Evolutionary conservation across 2,329 filamentous ascomycete genomes (phyloP).

Genomic region (Penicillium paneum): DNA sequence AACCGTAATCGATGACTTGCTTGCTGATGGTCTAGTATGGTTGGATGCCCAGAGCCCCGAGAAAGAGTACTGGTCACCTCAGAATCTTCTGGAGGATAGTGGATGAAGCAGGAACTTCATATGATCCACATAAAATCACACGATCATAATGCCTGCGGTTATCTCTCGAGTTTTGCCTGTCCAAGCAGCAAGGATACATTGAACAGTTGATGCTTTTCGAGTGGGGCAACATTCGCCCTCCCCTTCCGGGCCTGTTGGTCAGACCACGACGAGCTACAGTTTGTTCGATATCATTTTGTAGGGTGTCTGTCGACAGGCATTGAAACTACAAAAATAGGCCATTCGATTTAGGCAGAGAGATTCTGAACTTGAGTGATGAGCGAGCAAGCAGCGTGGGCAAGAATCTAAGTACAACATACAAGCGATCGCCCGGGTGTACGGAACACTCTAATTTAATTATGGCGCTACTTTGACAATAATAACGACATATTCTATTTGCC

Average conservation of each 20-base stretch:
- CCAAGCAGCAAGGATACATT: not conserved
- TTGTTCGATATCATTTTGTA: not conserved
- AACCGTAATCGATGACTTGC: slow-evolving; percentile 85
- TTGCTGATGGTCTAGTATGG: slow-evolving; percentile 89
- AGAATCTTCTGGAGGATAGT: slow-evolving; percentile 44
- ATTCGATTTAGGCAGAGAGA: not conserved
- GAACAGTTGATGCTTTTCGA: not conserved
- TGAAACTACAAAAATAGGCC: not conserved
- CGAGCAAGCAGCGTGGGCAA: not conserved
- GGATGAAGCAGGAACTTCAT: slow-evolving; percentile 25
- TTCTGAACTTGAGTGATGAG: not conserved
- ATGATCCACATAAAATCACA: not conserved
- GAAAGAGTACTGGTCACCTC: slow-evolving; percentile 80
- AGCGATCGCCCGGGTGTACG: too few species aligned
- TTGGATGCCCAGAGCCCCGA: slow-evolving; percentile 81
- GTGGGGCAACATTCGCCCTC: not conserved
- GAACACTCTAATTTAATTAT: too few species aligned
- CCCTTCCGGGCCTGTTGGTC: not conserved
- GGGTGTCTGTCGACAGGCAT: not conserved
- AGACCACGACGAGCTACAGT: not conserved
- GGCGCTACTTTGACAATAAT: slow-evolving; percentile 3
- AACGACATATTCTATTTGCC: slow-evolving; percentile 17
- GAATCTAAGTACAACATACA: not conserved
- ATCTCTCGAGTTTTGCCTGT: not conserved
- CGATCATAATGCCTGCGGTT: not conserved